Evolutionary conservation across 2,329 filamentous ascomycete species (phyloP).

Genomic region (Nemania sp.): DNA sequence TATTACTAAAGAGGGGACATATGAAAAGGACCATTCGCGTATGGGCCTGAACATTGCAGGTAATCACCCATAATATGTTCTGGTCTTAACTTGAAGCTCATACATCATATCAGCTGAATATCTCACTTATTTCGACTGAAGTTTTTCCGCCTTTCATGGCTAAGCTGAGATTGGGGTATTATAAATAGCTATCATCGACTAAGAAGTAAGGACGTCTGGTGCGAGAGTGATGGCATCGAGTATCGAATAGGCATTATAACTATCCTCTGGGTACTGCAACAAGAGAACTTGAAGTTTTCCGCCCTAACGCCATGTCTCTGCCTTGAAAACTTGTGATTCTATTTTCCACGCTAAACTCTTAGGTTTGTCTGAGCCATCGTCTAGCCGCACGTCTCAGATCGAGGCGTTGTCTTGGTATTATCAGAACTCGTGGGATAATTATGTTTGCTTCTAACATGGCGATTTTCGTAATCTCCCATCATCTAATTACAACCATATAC

Average conservation of each 20-base stretch:
- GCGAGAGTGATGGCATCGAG: constrained; percentile 3
- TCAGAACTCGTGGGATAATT: not conserved
- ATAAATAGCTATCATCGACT: constrained; percentile 7
- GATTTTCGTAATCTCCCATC: not conserved
- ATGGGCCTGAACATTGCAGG: constrained; percentile 40
- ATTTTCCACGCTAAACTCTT: too few species aligned
- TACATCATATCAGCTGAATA: constrained; percentile 38
- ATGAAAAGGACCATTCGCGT: constrained; percentile 11
- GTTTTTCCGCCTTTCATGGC: constrained; percentile 11
- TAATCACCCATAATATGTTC: constrained; percentile 46
- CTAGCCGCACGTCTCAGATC: not conserved
- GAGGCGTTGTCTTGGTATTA: not conserved
- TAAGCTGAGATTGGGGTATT: constrained; percentile 17
- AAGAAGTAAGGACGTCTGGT: not conserved
- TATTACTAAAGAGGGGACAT: constrained; percentile 11
- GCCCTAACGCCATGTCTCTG: not conserved
- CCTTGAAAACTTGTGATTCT: not conserved
- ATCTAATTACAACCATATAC: not conserved
- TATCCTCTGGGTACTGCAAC: not conserved
- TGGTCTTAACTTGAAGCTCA: constrained; percentile 45
- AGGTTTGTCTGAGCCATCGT: too few species aligned
- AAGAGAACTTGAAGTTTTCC: not conserved
- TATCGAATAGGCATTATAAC: constrained; percentile 10
- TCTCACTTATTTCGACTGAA: constrained; percentile 19
- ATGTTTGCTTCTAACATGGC: not conserved